Evolutionary conservation across 441 rosid genomes (phyloP).

Genomic region (Arabidopsis lyrata): DNA sequence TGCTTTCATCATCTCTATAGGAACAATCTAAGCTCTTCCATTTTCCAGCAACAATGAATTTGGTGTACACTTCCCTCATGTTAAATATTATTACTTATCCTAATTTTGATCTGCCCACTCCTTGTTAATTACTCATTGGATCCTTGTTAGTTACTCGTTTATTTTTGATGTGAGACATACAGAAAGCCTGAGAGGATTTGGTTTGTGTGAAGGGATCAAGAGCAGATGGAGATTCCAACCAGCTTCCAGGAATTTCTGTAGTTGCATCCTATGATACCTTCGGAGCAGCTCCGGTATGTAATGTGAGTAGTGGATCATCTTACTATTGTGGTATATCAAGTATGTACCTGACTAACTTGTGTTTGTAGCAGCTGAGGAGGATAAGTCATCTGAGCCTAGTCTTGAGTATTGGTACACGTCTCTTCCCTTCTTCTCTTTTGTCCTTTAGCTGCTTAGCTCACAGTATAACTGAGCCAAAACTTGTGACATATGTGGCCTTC

Average conservation of each 20-base stretch:
- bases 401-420: conserved; percentile 86
- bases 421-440: background rate
- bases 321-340: conserved; percentile 11
- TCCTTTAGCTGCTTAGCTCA: background rate
- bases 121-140: conserved; percentile 15
- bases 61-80: conserved; percentile 3
- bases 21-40: conserved; percentile 8
- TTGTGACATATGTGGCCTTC: conserved; percentile 26
- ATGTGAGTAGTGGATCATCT: conserved; percentile 29
- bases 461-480: conserved; percentile 36
- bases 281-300: conserved; percentile 95
- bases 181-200: conserved; percentile 32
- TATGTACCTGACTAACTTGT: conserved; percentile 38
- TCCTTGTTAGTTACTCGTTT: background rate
- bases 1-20: conserved; percentile 8
- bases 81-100: conserved; percentile 3
- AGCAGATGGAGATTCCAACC: conserved; percentile 88
- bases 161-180: background rate
- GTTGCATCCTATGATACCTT: conserved; percentile 97
- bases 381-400: conserved; percentile 95
- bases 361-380: conserved; percentile 87
- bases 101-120: background rate
- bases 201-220: conserved; percentile 73
- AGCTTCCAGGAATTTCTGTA: conserved; percentile 91
- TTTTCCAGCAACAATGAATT: conserved; percentile 26